These are phyloP conservation scores for Saposhnikovia divaricata DNA, from an alignment of 129 eudicot species.

Conservation along the genomic window DNA sequence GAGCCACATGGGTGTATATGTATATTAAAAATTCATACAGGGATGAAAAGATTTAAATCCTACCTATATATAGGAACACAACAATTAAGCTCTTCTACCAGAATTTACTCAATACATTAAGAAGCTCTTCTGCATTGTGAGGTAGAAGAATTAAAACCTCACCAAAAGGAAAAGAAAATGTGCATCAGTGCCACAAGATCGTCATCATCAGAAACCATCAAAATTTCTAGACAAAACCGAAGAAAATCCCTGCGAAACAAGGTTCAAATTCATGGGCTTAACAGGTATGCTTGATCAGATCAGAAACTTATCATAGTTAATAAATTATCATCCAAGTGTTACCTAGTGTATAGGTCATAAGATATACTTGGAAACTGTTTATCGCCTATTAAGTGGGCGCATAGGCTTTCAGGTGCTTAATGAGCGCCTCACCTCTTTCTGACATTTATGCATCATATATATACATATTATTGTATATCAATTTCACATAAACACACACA, in stretches of 20 bases:
- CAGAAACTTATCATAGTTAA: background rate
- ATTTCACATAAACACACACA: background rate
- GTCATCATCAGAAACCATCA: constrained; percentile 18
- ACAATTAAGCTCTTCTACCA: constrained; percentile 13
- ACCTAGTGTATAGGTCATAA: background rate
- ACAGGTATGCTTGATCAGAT: constrained; percentile 27
- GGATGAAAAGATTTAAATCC: background rate
- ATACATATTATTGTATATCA: background rate
- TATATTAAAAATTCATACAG: background rate
- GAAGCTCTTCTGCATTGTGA: background rate
- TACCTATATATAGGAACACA: constrained; percentile 22
- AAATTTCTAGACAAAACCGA: constrained; percentile 15
- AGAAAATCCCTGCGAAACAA: constrained; percentile 28
- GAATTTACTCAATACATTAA: background rate
- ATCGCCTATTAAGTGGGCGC: background rate
- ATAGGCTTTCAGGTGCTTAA: background rate
- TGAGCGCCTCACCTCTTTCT: background rate
- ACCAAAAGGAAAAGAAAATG: constrained; percentile 13
- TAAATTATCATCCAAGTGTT: background rate
- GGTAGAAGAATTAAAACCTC: background rate
- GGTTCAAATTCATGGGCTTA: constrained; percentile 37
- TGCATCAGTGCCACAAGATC: constrained; percentile 29
- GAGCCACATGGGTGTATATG: constrained; percentile 14
- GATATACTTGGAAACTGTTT: background rate
- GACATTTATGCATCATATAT: background rate